phyloP scores from a whole-genome alignment of 2,329 filamentous ascomycete genomes.

The Sporothrix brunneoviolacea region DNA sequence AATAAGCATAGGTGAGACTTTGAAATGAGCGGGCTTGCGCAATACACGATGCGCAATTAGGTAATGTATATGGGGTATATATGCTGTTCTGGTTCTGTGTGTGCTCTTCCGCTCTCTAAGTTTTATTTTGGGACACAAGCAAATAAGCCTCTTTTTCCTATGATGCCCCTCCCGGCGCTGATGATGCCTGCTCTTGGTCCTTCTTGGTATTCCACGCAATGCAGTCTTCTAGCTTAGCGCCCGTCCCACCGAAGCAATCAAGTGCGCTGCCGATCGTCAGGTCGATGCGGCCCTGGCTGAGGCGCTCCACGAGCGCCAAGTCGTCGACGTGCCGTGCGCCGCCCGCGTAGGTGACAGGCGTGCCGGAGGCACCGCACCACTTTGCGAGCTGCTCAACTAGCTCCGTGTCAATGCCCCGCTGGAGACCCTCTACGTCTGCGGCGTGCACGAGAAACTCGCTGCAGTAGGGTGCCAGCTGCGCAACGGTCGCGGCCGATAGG shows the following conservation, averaged over 20 bases:
- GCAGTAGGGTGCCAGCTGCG: conserved; percentile 79
- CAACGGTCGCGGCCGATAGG: conserved; percentile 69
- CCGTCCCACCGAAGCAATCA: conserved; percentile 87
- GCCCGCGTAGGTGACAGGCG: conserved; percentile 88
- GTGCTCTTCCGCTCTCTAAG: not conserved
- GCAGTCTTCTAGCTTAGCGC: conserved; percentile 83
- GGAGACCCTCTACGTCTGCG: conserved; percentile 91
- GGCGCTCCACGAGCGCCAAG: conserved; percentile 68
- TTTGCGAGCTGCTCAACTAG: conserved; percentile 68
- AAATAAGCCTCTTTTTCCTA: not conserved
- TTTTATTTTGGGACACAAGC: not conserved
- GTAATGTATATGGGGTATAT: too few species aligned
- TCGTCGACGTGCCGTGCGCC: conserved; percentile 81
- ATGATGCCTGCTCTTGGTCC: conserved; percentile 12
- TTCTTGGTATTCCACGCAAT: conserved; percentile 71
- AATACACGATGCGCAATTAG: not conserved
- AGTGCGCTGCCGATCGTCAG: conserved; percentile 93
- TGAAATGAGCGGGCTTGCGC: too few species aligned
- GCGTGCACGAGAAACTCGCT: conserved; percentile 96
- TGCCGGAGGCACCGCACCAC: conserved; percentile 66
- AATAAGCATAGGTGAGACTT: too few species aligned
- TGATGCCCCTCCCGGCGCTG: not conserved
- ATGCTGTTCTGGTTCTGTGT: not conserved
- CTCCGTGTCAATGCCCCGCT: conserved; percentile 81
- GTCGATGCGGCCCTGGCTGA: conserved; percentile 79